These are phyloP conservation scores for Viridothelium virens DNA, from an alignment of 495 filamentous ascomycete species.

Conservation along the genomic window DNA sequence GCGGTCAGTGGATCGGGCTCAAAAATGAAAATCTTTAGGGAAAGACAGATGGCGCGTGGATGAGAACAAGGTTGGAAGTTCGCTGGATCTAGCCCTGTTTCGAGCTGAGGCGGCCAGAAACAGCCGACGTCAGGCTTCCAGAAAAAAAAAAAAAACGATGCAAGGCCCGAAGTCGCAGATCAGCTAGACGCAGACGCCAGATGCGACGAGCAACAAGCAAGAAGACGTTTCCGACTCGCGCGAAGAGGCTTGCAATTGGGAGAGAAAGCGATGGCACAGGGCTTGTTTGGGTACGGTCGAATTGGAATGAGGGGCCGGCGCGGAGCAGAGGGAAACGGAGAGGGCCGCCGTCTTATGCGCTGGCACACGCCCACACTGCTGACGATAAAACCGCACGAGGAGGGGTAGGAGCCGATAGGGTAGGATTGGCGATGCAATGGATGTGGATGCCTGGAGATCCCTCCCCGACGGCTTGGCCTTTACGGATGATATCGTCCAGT, in stretches of 20 bases:
- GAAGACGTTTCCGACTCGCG: not conserved
- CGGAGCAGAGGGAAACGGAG: not conserved
- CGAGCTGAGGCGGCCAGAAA: not conserved
- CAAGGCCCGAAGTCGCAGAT: not conserved
- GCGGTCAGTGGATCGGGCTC: too few species aligned
- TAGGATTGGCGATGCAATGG: not conserved
- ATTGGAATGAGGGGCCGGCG: not conserved
- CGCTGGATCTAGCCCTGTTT: not conserved
- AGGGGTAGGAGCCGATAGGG: not conserved
- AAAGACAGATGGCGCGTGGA: not conserved
- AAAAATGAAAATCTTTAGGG: not conserved
- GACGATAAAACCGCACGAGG: not conserved
- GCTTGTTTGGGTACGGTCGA: not conserved
- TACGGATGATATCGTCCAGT: not conserved
- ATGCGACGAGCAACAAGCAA: not conserved
- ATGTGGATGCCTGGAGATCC: not conserved
- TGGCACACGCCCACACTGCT: not conserved
- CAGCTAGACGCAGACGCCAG: not conserved
- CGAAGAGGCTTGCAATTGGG: not conserved
- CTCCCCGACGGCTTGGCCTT: not conserved
- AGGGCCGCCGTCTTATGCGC: constrained; percentile 1
- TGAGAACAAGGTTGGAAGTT: not conserved
- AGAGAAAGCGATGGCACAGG: not conserved
- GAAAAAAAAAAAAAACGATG: not conserved
- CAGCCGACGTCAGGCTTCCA: constrained; percentile 1